These are phyloP conservation scores for Blastocystis sp. DNA, from an alignment of 352 stramenopile species.

Conservation along the genomic window DNA sequence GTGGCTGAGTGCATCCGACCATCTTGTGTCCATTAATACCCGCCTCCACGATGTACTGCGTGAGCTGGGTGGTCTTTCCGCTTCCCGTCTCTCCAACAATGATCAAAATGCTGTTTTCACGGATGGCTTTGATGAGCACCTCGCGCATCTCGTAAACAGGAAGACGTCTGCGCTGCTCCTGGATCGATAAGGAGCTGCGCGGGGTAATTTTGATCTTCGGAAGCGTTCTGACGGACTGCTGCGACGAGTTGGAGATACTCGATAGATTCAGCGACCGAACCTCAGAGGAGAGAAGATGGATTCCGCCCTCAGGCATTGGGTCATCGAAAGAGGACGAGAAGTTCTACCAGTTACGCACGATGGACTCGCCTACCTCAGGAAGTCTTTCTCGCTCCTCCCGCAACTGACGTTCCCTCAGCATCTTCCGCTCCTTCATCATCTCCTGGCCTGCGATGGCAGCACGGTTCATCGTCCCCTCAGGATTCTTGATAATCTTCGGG, in stretches of 20 bases:
- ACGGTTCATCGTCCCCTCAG: slow-evolving; percentile 91
- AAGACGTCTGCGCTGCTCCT: slow-evolving; percentile 90
- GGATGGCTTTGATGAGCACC: slow-evolving; percentile 72
- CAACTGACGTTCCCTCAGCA: slow-evolving; percentile 89
- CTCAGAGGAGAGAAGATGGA: slow-evolving; percentile 26
- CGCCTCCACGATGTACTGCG: slow-evolving; percentile 97
- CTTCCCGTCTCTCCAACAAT: slow-evolving; percentile 97
- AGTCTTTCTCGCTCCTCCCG: slow-evolving; percentile 92
- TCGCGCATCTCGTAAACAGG: slow-evolving; percentile 77
- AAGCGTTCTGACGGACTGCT: background rate
- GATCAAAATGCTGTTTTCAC: slow-evolving; percentile 88
- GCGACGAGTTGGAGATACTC: background rate
- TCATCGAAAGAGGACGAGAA: slow-evolving; percentile 83
- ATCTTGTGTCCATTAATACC: slow-evolving; percentile 84
- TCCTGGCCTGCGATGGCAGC: slow-evolving; percentile 91
- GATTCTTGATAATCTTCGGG: slow-evolving; percentile 97
- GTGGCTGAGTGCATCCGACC: slow-evolving; percentile 94
- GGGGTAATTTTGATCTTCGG: background rate
- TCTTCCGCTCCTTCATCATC: slow-evolving; percentile 90
- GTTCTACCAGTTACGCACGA: background rate
- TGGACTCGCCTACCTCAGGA: slow-evolving; percentile 80
- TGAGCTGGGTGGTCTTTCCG: slow-evolving; percentile 99
- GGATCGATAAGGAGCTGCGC: slow-evolving; percentile 70
- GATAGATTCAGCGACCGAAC: background rate
- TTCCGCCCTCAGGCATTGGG: slow-evolving; percentile 83